These are phyloP conservation scores for Rhodotorula sp. DNA, from an alignment of 1,284 basidiomycete genomes.

Conservation along the genomic window DNA sequence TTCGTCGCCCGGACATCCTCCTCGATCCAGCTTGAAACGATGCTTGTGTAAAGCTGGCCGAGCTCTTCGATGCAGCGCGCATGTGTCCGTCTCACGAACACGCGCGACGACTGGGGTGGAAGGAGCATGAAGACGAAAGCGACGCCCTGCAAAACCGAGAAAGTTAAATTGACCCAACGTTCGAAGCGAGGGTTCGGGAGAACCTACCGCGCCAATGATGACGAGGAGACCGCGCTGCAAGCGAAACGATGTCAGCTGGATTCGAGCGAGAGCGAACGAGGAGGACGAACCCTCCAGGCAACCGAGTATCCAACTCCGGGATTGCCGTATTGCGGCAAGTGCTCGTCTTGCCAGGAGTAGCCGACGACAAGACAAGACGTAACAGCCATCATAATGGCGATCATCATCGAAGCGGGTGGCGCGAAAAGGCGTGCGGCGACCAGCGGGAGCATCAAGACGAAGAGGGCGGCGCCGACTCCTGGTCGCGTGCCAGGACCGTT, in stretches of 20 bases:
- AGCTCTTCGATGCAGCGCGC: conserved; percentile 30
- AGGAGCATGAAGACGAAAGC: conserved; percentile 7
- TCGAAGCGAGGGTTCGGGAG: neutral
- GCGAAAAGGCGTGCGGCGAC: conserved; percentile 59
- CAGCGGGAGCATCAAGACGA: conserved; percentile 57
- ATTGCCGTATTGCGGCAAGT: conserved; percentile 32
- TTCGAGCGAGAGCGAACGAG: neutral
- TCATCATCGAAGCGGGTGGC: conserved; percentile 51
- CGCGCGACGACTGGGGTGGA: conserved; percentile 12
- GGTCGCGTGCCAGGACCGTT: conserved; percentile 59
- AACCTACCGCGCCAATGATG: conserved; percentile 24
- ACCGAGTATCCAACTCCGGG: conserved; percentile 38
- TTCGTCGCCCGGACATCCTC: conserved; percentile 7
- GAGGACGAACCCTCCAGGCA: conserved; percentile 33
- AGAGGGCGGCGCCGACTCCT: conserved; percentile 58
- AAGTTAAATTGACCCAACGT: too few relatives aligned
- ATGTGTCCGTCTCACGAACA: conserved; percentile 30
- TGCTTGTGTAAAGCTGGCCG: conserved; percentile 23
- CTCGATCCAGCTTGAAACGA: conserved; percentile 23
- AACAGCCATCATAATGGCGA: conserved; percentile 49
- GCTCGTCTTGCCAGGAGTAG: conserved; percentile 40
- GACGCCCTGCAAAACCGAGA: neutral
- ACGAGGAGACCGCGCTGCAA: conserved; percentile 27
- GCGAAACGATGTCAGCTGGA: neutral
- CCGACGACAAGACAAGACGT: conserved; percentile 42